These are phyloP conservation scores for Letharia lupina DNA, from an alignment of 495 filamentous ascomycete genomes.

Conservation along the genomic window DNA sequence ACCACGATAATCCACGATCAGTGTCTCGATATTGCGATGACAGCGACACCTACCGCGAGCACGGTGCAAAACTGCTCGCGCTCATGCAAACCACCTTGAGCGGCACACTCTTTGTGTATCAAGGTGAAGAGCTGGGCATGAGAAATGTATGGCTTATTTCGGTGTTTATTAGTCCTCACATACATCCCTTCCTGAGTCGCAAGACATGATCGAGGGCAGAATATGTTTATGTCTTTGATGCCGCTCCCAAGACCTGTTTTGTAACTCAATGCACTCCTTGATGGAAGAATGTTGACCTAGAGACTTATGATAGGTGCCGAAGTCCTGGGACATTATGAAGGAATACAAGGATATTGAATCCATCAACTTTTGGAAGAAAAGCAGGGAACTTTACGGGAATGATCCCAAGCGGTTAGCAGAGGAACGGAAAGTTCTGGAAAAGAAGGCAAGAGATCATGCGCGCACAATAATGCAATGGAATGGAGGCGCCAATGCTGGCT, in stretches of 20 bases:
- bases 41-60: slow-evolving; percentile 35
- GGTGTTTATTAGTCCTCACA: background rate
- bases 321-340: slow-evolving; percentile 33
- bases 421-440: slow-evolving; percentile 35
- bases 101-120: slow-evolving; percentile 49
- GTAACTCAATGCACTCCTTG: background rate
- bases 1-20: slow-evolving; percentile 43
- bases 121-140: slow-evolving; percentile 52
- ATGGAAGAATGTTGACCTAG: background rate
- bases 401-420: slow-evolving; percentile 33
- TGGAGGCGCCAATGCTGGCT: slow-evolving; percentile 44
- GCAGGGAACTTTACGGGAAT: slow-evolving; percentile 21
- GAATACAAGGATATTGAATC: slow-evolving; percentile 49
- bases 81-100: slow-evolving; percentile 43
- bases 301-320: slow-evolving; percentile 24
- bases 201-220: background rate
- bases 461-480: slow-evolving; percentile 58
- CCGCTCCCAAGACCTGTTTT: background rate
- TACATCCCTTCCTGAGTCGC: background rate
- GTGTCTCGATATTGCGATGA: slow-evolving; percentile 43
- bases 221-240: background rate
- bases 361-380: slow-evolving; percentile 43
- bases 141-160: slow-evolving; percentile 31
- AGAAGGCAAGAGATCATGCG: slow-evolving; percentile 52
- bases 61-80: slow-evolving; percentile 44